Percentiles rank a stretch among this genome's conserved stretches.
phyloP scores from a whole-genome alignment of 2,329 filamentous ascomycete genomes.

The Talaromyces verruculosus region DNA sequence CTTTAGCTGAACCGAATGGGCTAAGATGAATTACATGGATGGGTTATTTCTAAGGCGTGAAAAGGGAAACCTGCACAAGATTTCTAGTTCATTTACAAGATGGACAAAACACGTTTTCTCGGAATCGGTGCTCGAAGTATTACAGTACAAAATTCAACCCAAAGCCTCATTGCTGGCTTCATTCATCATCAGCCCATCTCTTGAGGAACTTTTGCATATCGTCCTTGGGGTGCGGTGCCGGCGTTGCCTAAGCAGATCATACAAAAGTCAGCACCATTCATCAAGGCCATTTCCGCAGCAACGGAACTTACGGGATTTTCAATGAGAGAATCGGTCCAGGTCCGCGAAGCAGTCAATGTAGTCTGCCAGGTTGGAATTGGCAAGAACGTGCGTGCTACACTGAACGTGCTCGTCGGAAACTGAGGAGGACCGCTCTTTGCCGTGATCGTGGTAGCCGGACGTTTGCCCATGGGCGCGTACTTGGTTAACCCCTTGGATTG shows the following conservation, averaged over 20 bases:
- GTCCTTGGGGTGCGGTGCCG: conserved; percentile 51
- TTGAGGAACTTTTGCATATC: conserved; percentile 60
- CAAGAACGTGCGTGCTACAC: conserved; percentile 54
- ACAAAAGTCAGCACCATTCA: neutral
- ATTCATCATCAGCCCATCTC: conserved; percentile 56
- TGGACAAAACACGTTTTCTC: neutral
- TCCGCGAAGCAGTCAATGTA: conserved; percentile 54
- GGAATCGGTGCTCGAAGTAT: neutral
- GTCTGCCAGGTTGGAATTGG: conserved; percentile 48
- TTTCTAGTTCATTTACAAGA: conserved; percentile 1
- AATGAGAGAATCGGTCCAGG: conserved; percentile 52
- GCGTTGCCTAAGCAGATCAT: conserved; percentile 49
- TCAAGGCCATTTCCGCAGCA: neutral
- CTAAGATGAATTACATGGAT: neutral
- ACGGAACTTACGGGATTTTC: conserved; percentile 59
- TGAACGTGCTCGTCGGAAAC: conserved; percentile 57
- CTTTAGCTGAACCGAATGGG: neutral
- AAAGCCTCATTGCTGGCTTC: neutral
- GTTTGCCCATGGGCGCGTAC: conserved; percentile 62
- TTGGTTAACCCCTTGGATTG: conserved; percentile 57
- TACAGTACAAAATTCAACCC: neutral
- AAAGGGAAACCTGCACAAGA: neutral
- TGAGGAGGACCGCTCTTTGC: conserved; percentile 51
- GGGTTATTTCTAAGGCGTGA: neutral
- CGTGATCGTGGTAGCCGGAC: conserved; percentile 61